Conservation (phyloP, 1,284 basidiomycete genomes). For the Ceratobasidium theobromae region DNA sequence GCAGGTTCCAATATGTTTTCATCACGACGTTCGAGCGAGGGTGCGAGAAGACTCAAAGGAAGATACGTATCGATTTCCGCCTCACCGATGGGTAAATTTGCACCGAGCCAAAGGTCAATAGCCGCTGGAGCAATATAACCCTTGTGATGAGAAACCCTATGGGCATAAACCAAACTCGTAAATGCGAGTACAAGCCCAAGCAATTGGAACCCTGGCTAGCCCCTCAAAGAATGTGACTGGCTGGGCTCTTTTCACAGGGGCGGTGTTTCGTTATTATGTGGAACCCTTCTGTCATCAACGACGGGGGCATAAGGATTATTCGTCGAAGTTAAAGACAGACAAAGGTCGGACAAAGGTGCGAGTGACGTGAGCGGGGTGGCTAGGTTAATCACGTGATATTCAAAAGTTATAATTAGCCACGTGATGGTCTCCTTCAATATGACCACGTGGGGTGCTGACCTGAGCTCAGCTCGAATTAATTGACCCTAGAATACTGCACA, state of each 20-base stretch:
- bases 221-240: not conserved
- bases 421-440: no score
- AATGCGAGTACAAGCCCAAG: not conserved
- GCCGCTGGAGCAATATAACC: not conserved
- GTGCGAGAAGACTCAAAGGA: not conserved
- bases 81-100: not conserved
- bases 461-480: no score
- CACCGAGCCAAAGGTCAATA: not conserved
- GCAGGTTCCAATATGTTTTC: constrained; percentile 1
- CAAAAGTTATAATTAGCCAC: no score
- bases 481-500: no score
- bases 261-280: not conserved
- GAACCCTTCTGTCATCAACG: not conserved
- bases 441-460: no score
- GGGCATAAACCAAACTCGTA: not conserved
- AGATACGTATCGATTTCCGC: not conserved
- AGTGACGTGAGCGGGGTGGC: not conserved
- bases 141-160: no score
- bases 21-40: not conserved
- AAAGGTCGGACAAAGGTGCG: not conserved
- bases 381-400: no score
- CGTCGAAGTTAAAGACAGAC: constrained; percentile 16
- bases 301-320: not conserved
- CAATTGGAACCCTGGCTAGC: not conserved
- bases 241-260: constrained; percentile 6